Base-by-base conservation (phyloP, 2,329 filamentous ascomycete genomes). In the Talaromyces sp. region DNA sequence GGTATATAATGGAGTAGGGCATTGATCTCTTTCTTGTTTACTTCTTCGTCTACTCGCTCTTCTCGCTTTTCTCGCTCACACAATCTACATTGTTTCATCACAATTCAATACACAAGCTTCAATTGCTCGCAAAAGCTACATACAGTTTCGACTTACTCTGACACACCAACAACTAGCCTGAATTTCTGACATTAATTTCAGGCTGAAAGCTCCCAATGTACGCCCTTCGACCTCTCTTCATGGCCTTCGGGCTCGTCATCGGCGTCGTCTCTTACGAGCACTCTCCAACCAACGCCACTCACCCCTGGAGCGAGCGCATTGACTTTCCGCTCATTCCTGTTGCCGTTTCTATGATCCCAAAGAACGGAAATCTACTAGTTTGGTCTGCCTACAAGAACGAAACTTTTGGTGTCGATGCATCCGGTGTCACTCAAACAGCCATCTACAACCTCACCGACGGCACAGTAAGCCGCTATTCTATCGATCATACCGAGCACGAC, bases 281-380 rank as follows among this genome's bases (percentile, higher is more conserved):
- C 45, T 24, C 56, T 13, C 60, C 64, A 43, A 65, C 59, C 14
- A 61, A 59, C 24, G 22, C 50, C 3, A 58, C 58, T 16, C 3
- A 54, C 48, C 63, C 64, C 47, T 65, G 59, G 59, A 65, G 64
- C 31, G 64, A 65, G 19, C 59, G 24, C 6, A 62, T 65, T 41
- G 52, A 62, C 10, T 65, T 68, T n/a, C 67, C 67, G 8, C 27
- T 68, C 10, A 64, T 68, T 16, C 65, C 67, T 14, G 67, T 65
- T 4, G 59, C 67, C 22, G 66, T 58, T 4, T 54, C 65, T 16
- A 58, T 68, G 50, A 47, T 63, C 22, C 65, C 67, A 8, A 57
- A 54, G 7, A 66, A 62, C 16, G 63, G 63, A 8, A 48, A 64
- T 48, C 19, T 68, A 8, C 47, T 64, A 2, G 43, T 59, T 11